phyloP scores from a whole-genome alignment of 139 green algal genomes.

The Eudorina sp. region DNA sequence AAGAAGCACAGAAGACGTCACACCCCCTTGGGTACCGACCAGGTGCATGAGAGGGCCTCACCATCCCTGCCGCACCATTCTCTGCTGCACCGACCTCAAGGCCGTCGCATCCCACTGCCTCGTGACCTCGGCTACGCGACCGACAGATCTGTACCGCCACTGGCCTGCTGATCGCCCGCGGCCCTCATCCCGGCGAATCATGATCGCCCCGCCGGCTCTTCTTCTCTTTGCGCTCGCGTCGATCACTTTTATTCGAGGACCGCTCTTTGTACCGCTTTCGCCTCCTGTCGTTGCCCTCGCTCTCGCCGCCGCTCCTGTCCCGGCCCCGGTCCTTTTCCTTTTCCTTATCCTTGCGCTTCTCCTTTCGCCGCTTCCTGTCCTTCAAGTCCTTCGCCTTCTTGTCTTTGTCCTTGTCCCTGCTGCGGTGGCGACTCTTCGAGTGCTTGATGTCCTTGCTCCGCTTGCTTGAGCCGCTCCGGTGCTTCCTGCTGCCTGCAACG shows the following conservation, averaged over 20 bases:
- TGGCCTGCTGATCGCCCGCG: too few relatives aligned
- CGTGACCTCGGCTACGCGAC: too few relatives aligned
- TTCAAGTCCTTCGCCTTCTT: slow-evolving; percentile 6
- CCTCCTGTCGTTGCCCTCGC: neutral
- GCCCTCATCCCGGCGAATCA: too few relatives aligned
- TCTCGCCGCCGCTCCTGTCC: too few relatives aligned
- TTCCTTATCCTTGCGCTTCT: neutral
- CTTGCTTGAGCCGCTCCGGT: neutral
- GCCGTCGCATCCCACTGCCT: too few relatives aligned
- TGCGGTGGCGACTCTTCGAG: neutral
- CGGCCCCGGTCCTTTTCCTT: neutral
- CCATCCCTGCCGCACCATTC: too few relatives aligned
- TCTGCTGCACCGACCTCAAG: too few relatives aligned
- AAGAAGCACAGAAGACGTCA: too few relatives aligned
- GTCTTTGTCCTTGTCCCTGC: slow-evolving; percentile 20
- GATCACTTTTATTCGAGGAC: neutral
- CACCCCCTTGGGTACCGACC: too few relatives aligned
- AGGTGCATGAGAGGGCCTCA: too few relatives aligned
- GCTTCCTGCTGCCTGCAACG: neutral
- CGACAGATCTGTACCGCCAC: too few relatives aligned
- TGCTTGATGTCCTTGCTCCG: neutral
- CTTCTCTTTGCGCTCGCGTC: neutral
- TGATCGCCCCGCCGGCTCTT: neutral
- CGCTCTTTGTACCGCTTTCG: neutral
- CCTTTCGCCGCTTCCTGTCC: neutral